Evolutionary conservation across 2,329 filamentous ascomycete genomes (phyloP).

Genomic region (Fusarium sp.): DNA sequence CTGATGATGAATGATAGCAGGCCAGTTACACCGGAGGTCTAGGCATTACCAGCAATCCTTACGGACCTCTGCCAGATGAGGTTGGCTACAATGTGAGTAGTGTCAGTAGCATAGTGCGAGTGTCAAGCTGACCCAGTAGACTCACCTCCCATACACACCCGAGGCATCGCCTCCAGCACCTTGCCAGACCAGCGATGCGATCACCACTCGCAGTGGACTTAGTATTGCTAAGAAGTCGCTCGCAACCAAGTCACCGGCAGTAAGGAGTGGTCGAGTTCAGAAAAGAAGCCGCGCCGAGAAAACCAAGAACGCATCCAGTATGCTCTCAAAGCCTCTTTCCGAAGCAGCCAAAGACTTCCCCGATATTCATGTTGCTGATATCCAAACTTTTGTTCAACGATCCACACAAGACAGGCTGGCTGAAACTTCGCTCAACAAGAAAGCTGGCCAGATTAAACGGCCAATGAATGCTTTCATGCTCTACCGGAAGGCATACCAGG

Average conservation of each 20-base stretch:
- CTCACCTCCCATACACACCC: conserved; percentile 55
- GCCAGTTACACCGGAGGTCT: conserved; percentile 23
- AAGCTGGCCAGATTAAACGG: conserved; percentile 83
- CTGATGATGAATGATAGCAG: conserved; percentile 24
- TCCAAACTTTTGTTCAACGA: conserved; percentile 83
- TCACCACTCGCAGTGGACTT: conserved; percentile 56
- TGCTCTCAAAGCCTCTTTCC: conserved; percentile 76
- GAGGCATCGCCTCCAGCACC: conserved; percentile 64
- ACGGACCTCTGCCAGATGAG: conserved; percentile 42
- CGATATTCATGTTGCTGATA: conserved; percentile 77
- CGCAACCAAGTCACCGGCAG: conserved; percentile 21
- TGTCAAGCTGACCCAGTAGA: conserved; percentile 28
- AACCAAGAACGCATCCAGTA: conserved; percentile 55
- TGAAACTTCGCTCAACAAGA: conserved; percentile 75
- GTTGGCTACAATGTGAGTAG: conserved; percentile 41
- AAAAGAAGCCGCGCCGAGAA: conserved; percentile 52
- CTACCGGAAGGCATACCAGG: conserved; percentile 92
- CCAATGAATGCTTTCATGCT: conserved; percentile 99
- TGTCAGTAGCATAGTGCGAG: background rate
- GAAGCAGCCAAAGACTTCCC: conserved; percentile 74
- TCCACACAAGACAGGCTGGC: conserved; percentile 72
- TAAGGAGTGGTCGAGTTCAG: conserved; percentile 42
- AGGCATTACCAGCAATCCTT: conserved; percentile 28
- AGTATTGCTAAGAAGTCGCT: conserved; percentile 46
- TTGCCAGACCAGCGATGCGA: conserved; percentile 40